These are phyloP conservation scores for Sporodiniella umbellata DNA, from an alignment of 371 early-diverging fungal genomes.

Conservation along the genomic window DNA sequence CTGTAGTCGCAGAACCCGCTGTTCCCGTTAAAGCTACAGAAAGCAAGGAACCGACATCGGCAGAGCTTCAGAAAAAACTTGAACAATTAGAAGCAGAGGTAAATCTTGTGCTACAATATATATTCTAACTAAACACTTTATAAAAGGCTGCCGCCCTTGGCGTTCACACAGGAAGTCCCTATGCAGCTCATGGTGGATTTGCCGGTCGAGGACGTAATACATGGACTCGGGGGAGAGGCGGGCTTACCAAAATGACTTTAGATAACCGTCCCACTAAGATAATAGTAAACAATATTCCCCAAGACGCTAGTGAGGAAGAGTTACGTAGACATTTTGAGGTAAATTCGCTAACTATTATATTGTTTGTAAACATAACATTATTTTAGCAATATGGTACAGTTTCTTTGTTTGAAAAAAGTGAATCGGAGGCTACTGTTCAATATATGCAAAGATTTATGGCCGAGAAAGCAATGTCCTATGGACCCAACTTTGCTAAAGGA, in stretches of 20 bases:
- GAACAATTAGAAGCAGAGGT: slow-evolving; percentile 70
- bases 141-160: slow-evolving; percentile 30
- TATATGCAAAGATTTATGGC: slow-evolving; percentile 42
- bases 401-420: slow-evolving; percentile 24
- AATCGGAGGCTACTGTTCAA: slow-evolving; percentile 24
- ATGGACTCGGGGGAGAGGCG: slow-evolving; percentile 52
- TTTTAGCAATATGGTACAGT: slow-evolving; percentile 61
- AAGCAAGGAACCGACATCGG: slow-evolving; percentile 27
- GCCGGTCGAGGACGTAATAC: slow-evolving; percentile 44
- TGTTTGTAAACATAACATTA: neutral
- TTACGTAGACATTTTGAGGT: slow-evolving; percentile 66
- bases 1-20: neutral
- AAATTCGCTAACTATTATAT: neutral
- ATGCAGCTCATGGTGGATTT: slow-evolving; percentile 50
- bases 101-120: too few relatives aligned
- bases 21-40: slow-evolving; percentile 2
- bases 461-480: slow-evolving; percentile 38
- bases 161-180: slow-evolving; percentile 23
- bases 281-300: slow-evolving; percentile 49
- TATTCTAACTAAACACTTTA: neutral
- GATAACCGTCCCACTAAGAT: slow-evolving; percentile 74
- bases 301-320: slow-evolving; percentile 36
- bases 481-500: slow-evolving; percentile 21
- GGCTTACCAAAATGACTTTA: slow-evolving; percentile 42
- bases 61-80: slow-evolving; percentile 55